These are phyloP conservation scores for Xylaria venustula DNA, from an alignment of 495 filamentous ascomycete species.

Conservation along the genomic window DNA sequence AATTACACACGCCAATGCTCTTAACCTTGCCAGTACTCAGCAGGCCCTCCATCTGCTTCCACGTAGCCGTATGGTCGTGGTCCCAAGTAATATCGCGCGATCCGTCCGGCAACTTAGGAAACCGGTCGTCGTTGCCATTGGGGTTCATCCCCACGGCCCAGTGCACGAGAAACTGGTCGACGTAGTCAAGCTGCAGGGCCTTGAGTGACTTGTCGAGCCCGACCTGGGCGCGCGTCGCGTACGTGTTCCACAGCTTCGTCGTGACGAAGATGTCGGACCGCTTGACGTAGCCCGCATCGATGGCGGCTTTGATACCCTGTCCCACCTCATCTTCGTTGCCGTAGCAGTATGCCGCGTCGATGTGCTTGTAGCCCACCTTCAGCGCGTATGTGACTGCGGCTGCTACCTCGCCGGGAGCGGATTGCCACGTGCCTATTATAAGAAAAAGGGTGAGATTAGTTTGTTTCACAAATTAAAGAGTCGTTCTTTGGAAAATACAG, in stretches of 20 bases:
- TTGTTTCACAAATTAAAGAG: too few species aligned
- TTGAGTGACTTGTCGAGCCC: conserved; percentile 69
- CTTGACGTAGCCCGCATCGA: conserved; percentile 63
- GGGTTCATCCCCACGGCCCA: conserved; percentile 86
- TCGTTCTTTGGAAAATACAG: too few species aligned
- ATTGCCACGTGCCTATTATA: conserved; percentile 71
- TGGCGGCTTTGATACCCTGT: conserved; percentile 58
- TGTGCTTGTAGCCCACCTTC: conserved; percentile 62
- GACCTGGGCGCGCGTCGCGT: conserved; percentile 63
- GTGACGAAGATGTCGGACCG: conserved; percentile 80
- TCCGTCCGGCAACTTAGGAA: conserved; percentile 72
- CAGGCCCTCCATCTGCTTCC: conserved; percentile 78
- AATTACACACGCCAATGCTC: conserved; percentile 83
- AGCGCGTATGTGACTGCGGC: conserved; percentile 56
- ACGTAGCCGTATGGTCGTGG: conserved; percentile 70
- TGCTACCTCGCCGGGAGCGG: conserved; percentile 58
- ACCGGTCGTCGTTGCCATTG: conserved; percentile 69
- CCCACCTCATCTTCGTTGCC: conserved; percentile 59
- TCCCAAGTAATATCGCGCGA: conserved; percentile 63
- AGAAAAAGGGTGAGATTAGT: background rate
- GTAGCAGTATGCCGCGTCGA: conserved; percentile 61
- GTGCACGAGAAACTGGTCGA: conserved; percentile 79
- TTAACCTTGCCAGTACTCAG: conserved; percentile 64
- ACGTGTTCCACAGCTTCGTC: conserved; percentile 82
- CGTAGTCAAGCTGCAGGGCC: conserved; percentile 70